phyloP scores from a whole-genome alignment of 352 stramenopile genomes.

The Plasmopara viticola region DNA sequence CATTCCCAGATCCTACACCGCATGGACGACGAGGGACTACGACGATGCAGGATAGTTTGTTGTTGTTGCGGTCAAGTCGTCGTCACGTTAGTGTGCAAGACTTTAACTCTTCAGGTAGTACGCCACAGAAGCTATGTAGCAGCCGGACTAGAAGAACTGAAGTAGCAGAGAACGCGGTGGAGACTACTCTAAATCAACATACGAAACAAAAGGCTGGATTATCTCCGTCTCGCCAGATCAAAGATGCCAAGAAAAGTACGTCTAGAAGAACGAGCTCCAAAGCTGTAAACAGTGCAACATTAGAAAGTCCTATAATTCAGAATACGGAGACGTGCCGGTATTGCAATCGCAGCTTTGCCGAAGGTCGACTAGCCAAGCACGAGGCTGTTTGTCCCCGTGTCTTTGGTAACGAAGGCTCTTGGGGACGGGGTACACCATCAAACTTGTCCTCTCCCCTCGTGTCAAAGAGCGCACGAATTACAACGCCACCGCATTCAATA shows the following conservation, averaged over 20 bases:
- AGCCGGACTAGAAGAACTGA: constrained; percentile 4
- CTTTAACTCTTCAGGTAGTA: constrained; percentile 6
- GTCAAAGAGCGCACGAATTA: constrained; percentile 8
- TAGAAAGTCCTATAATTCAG: constrained; percentile 8
- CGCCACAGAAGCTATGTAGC: constrained; percentile 6
- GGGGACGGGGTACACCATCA: constrained; percentile 46
- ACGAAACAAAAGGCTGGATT: background rate
- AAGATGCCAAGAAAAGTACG: constrained; percentile 4
- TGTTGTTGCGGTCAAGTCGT: constrained; percentile 28
- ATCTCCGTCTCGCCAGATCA: constrained; percentile 1
- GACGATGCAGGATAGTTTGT: constrained; percentile 43
- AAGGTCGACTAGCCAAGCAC: constrained; percentile 74
- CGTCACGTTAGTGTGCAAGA: constrained; percentile 9
- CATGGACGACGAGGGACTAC: constrained; percentile 17
- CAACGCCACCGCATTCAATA: constrained; percentile 12
- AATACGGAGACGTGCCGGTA: constrained; percentile 68
- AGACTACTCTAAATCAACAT: constrained; percentile 6
- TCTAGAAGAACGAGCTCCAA: constrained; percentile 16
- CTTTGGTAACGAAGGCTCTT: constrained; percentile 68
- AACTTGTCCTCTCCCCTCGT: constrained; percentile 7
- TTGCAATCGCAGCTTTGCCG: constrained; percentile 70
- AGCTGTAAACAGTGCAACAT: constrained; percentile 5
- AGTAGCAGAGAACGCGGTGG: constrained; percentile 2
- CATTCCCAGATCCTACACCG: constrained; percentile 48
- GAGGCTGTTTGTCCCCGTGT: constrained; percentile 74